A percentile compares a stretch with the other conserved stretches of the same genome.
These are phyloP conservation scores for Penicillium freii DNA, from an alignment of 2,329 filamentous ascomycete genomes.

Conservation along the genomic window DNA sequence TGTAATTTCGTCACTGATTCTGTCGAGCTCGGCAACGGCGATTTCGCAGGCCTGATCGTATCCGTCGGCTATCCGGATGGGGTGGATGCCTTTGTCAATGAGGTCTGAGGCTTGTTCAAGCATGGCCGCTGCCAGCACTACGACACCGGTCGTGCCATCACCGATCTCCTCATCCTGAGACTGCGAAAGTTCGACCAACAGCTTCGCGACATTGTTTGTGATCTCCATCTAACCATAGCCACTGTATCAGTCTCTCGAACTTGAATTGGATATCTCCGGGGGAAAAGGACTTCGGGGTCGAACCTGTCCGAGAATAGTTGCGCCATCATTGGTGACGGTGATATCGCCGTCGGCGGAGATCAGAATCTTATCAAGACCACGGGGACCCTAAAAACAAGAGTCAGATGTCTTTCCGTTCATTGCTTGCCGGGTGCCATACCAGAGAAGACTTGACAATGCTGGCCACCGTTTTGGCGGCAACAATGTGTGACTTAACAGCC, in stretches of 20 bases:
- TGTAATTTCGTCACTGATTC: constrained; percentile 85
- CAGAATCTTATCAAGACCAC: constrained; percentile 97
- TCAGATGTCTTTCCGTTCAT: constrained; percentile 9
- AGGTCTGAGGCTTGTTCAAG: constrained; percentile 95
- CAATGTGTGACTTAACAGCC: constrained; percentile 96
- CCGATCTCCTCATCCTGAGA: constrained; percentile 99
- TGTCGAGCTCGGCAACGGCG: constrained; percentile 86
- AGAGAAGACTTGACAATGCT: constrained; percentile 97
- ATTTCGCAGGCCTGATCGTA: constrained; percentile 98
- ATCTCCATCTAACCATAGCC: constrained; percentile 79
- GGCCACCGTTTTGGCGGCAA: constrained; percentile 91
- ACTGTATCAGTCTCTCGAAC: constrained; percentile 15
- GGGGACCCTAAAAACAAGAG: constrained; percentile 62
- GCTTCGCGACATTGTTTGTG: constrained; percentile 94
- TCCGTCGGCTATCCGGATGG: constrained; percentile 95
- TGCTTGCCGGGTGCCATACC: constrained; percentile 42
- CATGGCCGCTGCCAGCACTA: constrained; percentile 90
- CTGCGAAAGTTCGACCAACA: constrained; percentile 94
- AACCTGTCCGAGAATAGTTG: constrained; percentile 83
- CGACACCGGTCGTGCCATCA: constrained; percentile 95
- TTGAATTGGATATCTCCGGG: neutral
- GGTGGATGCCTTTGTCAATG: constrained; percentile 99
- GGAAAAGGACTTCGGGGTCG: constrained; percentile 20
- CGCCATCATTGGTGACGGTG: constrained; percentile 97
- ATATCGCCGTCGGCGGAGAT: constrained; percentile 99